Conservation (phyloP, 768 basidiomycete species). For the Daedalea quercina region DNA sequence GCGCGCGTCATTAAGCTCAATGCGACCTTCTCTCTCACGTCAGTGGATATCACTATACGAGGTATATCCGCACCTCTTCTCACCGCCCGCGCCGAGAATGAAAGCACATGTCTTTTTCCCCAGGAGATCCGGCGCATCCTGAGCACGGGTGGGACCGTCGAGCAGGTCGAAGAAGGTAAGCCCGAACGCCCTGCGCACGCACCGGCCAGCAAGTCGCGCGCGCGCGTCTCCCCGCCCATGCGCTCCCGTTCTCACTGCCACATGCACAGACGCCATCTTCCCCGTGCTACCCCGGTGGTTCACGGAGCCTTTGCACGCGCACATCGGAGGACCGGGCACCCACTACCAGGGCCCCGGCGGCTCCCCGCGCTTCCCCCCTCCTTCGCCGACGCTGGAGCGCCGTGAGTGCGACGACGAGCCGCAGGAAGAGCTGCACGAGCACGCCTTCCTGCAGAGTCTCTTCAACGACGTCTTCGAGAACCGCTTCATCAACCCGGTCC, state of each 20-base stretch:
- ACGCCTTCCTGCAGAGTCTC: constrained; percentile 62
- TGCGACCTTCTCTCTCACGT: constrained; percentile 1
- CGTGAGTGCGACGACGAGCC: not conserved
- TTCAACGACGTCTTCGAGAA: constrained; percentile 61
- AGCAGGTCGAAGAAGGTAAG: constrained; percentile 69
- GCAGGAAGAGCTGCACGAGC: constrained; percentile 46
- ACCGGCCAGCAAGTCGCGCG: not conserved
- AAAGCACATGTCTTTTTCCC: not conserved
- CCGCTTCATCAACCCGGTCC: constrained; percentile 65
- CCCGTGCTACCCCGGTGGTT: constrained; percentile 76
- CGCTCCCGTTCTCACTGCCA: not conserved
- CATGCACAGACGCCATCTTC: constrained; percentile 57
- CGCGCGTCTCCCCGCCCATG: not conserved
- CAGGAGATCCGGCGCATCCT: constrained; percentile 72
- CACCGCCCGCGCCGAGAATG: not conserved
- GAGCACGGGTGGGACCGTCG: constrained; percentile 61
- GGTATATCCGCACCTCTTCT: constrained; percentile 30
- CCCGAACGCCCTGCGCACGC: not conserved
- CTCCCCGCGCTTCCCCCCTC: constrained; percentile 1
- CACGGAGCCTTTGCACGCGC: constrained; percentile 58
- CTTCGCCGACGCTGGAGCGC: not conserved
- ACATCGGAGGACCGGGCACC: constrained; percentile 29
- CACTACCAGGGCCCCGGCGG: constrained; percentile 37
- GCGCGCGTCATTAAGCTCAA: not conserved
- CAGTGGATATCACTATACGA: constrained; percentile 68